Base-by-base conservation (phyloP, 192 early-diverging fungal genomes). In the Coemansia javaensis region DNA sequence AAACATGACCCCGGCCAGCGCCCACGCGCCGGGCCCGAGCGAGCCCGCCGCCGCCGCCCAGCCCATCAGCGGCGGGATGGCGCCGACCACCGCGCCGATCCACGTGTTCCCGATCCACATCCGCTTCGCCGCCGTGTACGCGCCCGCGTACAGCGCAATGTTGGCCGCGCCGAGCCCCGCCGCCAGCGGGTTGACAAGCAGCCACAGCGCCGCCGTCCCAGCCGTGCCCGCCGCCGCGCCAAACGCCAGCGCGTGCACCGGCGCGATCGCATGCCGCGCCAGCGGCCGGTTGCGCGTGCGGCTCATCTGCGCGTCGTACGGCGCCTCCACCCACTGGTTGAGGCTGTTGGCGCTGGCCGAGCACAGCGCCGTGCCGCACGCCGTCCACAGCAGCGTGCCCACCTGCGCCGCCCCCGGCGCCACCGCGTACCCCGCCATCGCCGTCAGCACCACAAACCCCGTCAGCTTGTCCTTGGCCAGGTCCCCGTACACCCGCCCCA, bases 21-120 rank as follows among this genome's bases (percentile, higher is more conserved):
- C 53, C 83, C 82, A 88, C 1, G 90, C 86, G 17, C 89, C 92
- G 4, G 83, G 60, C 16, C 85, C 89, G 16, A 85, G 34, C 7
- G 68, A 40, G 22, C 86, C 86, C 0, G 94, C 91, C 23, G 82
- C 85, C 6, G 96, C 96, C 1, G 87, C 81, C 90, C 92, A 98
- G 2, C 96, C 96, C 86, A 98, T 94, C 79, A 98, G 84, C 5
- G 96, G 96, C 25, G 96, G 96, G n/a, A 98, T 87, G 0, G 90
- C 96, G 16, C 96, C 93, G 0, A 98, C 96, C 10, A 97, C 57
- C 9, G 96, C 77, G 4, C 96, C 96, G 22, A 83, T 85, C 93
- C 93, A 97, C 6, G 96, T 98, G 46, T 98, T 98, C n/a, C 75
- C 83, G 50, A 97, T 93, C 0, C 84, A 85, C 20, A 82, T 64